A percentile compares a stretch with the other conserved stretches of the same genome.
Evolutionary conservation across 176 grass and related monocot genomes (phyloP).

Genomic region (Bromus sterilis): DNA sequence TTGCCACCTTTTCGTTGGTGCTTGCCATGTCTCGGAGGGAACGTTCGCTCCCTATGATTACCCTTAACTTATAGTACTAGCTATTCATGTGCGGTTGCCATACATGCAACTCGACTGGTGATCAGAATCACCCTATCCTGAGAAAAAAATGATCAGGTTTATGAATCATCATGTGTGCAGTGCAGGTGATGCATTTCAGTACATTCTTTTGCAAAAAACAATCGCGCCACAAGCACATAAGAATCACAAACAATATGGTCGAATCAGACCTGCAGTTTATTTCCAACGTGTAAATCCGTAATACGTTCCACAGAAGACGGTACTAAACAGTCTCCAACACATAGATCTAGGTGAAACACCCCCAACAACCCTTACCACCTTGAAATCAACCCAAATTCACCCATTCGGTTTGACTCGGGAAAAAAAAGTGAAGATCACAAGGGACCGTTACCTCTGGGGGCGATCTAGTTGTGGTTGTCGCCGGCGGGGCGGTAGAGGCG

Average conservation of each 20-base stretch:
- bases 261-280: neutral
- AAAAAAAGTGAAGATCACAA: neutral
- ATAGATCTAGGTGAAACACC: conserved; percentile 23
- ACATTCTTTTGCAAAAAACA: neutral
- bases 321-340: neutral
- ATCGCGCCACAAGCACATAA: neutral
- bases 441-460: neutral
- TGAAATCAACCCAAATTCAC: neutral
- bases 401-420: neutral
- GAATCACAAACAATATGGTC: neutral
- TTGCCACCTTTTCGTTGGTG: too few relatives aligned
- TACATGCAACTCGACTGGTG: neutral
- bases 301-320: neutral
- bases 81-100: neutral
- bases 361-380: neutral
- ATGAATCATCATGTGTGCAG: neutral
- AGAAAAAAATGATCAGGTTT: neutral
- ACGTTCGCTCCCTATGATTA: too few relatives aligned
- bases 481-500: conserved; percentile 37
- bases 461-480: conserved; percentile 39
- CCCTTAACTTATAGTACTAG: too few relatives aligned
- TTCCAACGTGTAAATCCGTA: neutral
- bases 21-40: too few relatives aligned
- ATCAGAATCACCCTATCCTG: neutral
- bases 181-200: neutral